phyloP scores from a whole-genome alignment of 1,284 basidiomycete genomes.

The Ceratobasidium sp. region DNA sequence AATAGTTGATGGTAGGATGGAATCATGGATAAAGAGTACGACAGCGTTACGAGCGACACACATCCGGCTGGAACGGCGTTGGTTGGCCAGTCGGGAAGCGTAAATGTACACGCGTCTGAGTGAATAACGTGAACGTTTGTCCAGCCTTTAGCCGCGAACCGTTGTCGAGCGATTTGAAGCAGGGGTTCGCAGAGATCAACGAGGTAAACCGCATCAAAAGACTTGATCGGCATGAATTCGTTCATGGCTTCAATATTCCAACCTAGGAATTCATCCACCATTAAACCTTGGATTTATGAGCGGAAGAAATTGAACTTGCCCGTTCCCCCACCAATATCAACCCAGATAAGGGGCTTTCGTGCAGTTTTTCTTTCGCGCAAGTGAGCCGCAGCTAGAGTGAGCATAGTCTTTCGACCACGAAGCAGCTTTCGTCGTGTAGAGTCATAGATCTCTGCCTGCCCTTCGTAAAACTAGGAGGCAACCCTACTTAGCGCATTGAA shows the following conservation, averaged over 20 bases:
- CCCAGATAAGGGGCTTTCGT: conserved; percentile 74
- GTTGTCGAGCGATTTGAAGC: conserved; percentile 76
- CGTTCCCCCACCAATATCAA: conserved; percentile 87
- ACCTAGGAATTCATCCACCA: conserved; percentile 57
- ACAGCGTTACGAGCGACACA: conserved; percentile 75
- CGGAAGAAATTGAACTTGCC: conserved; percentile 57
- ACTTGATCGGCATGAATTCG: conserved; percentile 72
- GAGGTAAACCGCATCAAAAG: conserved; percentile 80
- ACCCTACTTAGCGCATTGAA: background rate
- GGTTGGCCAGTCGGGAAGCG: conserved; percentile 71
- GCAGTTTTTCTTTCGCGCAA: conserved; percentile 64
- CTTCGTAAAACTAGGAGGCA: conserved; percentile 67
- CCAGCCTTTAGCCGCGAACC: conserved; percentile 79
- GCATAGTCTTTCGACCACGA: conserved; percentile 79
- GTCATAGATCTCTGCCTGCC: conserved; percentile 81
- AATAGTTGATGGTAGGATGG: conserved; percentile 78
- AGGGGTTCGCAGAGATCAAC: conserved; percentile 83
- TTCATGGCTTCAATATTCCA: conserved; percentile 89
- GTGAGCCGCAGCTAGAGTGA: conserved; percentile 77
- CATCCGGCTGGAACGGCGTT: conserved; percentile 64
- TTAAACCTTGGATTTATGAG: conserved; percentile 1
- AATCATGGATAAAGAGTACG: conserved; percentile 83
- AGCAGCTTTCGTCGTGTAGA: conserved; percentile 70
- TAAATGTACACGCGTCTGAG: conserved; percentile 80
- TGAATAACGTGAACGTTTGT: conserved; percentile 80